Base-by-base conservation (phyloP, 805 yeast genomes). In the Lachancea fermentati region DNA sequence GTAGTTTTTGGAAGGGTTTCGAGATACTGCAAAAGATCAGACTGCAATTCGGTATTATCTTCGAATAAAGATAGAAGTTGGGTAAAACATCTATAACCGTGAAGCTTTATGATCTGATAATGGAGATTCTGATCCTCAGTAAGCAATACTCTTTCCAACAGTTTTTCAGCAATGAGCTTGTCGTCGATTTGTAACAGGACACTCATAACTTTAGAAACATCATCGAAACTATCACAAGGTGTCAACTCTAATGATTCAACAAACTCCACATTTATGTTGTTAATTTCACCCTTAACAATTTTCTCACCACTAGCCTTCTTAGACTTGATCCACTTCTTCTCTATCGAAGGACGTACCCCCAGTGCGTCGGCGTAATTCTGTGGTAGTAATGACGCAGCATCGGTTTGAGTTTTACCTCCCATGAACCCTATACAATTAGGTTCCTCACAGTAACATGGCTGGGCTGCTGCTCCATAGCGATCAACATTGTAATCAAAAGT, bases 351-450 rank as follows among this genome's bases (percentile, higher is more conserved):
- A 11, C 75, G 68, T 7, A 89, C 81, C 14, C 95, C 95, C 34
- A 93, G 70, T 0, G 96, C 97, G 46, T 85, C 94, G 7, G 93
- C 78, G 26, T 84, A 73, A 17, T 79, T 75, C 47, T 85, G 91
- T 2, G 97, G 96, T 36, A 91, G 70, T 42, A 86, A 66, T 30
- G 85, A 72, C 1, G 91, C 91, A 24, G 91, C 85, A 51, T 88
- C 95, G 2, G 97, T 88, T 66, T 93, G 98, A 2, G 96, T 91
- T 62, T 88, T 89, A 36, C 98, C 98, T 49, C 97, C 98, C 69
- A 91, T 77, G 49, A 83, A 81, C 25, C 97, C 96, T 32, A 87
- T 73, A 72, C 98, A 91, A 62, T 87, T 89, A 19, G 83, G 71
- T 49, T 88, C 94, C 3, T 95, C 96, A 67, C 98, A 91, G 63